phyloP scores from a whole-genome alignment of 495 filamentous ascomycete genomes.

The Elaphomyces granulatus region DNA sequence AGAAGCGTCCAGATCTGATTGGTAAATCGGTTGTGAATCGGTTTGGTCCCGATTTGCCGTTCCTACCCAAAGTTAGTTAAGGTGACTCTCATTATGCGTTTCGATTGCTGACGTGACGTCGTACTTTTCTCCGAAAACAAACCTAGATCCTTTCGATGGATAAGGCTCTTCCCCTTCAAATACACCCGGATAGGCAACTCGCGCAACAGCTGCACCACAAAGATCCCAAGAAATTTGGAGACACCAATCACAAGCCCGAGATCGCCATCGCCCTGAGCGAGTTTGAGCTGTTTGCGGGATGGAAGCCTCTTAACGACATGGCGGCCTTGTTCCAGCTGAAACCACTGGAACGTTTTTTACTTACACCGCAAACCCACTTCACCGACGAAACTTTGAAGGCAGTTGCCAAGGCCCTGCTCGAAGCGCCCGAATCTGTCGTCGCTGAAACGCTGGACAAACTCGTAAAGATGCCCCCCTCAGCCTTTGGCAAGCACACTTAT shows the following conservation, averaged over 20 bases:
- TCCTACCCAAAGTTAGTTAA: slow-evolving; percentile 48
- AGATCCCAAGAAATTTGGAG: slow-evolving; percentile 51
- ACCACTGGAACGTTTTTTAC: slow-evolving; percentile 39
- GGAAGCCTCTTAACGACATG: slow-evolving; percentile 51
- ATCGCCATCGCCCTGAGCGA: slow-evolving; percentile 62
- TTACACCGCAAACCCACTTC: slow-evolving; percentile 29
- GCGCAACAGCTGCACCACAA: slow-evolving; percentile 45
- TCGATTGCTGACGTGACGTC: too few relatives aligned
- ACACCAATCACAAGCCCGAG: slow-evolving; percentile 72
- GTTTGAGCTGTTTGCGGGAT: slow-evolving; percentile 70
- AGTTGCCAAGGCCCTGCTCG: slow-evolving; percentile 43
- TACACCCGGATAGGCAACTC: slow-evolving; percentile 58
- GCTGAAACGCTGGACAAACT: slow-evolving; percentile 36
- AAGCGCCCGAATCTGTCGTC: slow-evolving; percentile 37
- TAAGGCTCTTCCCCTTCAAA: slow-evolving; percentile 69
- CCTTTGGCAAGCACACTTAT: slow-evolving; percentile 41
- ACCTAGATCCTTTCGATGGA: slow-evolving; percentile 54
- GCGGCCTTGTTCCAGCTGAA: slow-evolving; percentile 42
- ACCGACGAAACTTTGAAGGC: slow-evolving; percentile 46
- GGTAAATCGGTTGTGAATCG: slow-evolving; percentile 48
- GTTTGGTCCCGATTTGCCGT: slow-evolving; percentile 54
- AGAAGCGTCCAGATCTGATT: slow-evolving; percentile 50
- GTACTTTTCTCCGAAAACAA: too few relatives aligned
- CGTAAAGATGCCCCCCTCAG: slow-evolving; percentile 25
- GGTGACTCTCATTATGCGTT: not conserved